phyloP scores from a whole-genome alignment of 306 rosid species.

The Vicia villosa region DNA sequence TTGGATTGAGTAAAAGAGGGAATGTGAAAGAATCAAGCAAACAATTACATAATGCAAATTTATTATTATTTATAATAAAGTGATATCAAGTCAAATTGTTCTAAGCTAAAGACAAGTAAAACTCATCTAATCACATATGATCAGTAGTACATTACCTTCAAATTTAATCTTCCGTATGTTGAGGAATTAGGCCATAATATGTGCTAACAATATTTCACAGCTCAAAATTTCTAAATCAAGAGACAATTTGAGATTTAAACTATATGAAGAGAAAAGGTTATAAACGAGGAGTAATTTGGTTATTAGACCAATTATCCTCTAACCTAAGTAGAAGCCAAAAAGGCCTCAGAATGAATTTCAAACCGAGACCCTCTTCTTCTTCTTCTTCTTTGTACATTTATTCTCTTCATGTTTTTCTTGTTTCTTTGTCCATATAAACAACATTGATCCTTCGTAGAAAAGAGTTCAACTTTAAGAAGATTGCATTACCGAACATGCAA shows the following conservation, averaged over 20 bases:
- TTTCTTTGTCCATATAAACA: slow-evolving; percentile 41
- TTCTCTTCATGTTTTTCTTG: background rate
- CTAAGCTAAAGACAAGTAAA: slow-evolving; percentile 35
- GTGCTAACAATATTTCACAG: slow-evolving; percentile 21
- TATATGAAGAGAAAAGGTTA: slow-evolving; percentile 5
- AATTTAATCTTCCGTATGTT: background rate
- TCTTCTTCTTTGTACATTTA: background rate
- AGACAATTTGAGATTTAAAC: slow-evolving; percentile 8
- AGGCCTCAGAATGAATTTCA: background rate
- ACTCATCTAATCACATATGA: slow-evolving; percentile 2
- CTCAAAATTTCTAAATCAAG: slow-evolving; percentile 23
- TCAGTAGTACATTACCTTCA: slow-evolving; percentile 9
- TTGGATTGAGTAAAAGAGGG: background rate
- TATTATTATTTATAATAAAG: slow-evolving; percentile 25
- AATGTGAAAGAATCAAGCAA: background rate
- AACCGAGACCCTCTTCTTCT: background rate
- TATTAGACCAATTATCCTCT: slow-evolving; percentile 17
- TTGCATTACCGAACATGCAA: slow-evolving; percentile 93
- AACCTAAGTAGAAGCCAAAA: slow-evolving; percentile 23
- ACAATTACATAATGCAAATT: slow-evolving; percentile 14
- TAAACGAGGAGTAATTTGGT: background rate
- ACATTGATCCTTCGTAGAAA: slow-evolving; percentile 23
- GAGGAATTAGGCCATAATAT: slow-evolving; percentile 4
- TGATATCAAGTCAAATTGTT: slow-evolving; percentile 15
- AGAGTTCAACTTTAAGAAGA: slow-evolving; percentile 42